Base-by-base conservation (phyloP, 2,329 filamentous ascomycete genomes). In the Ilyonectria mors-panacis region DNA sequence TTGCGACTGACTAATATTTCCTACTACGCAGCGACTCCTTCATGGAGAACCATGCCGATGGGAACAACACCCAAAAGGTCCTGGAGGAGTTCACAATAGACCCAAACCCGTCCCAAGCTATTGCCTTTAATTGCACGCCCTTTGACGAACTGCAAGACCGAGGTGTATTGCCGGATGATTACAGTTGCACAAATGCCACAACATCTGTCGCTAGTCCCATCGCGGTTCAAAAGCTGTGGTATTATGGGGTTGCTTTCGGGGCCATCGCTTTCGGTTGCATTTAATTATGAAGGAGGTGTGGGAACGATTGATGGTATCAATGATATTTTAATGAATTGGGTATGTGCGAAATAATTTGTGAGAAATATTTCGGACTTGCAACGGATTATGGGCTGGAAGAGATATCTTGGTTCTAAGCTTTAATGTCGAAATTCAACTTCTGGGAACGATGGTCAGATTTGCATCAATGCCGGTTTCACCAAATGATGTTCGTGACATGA, bases 121-220 rank as follows among this genome's bases (percentile, higher is more conserved):
- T 35, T 9, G 57, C 56, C 5, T 68, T 71, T 13, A 62, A 70
- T 21, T 71, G 69, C 53, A 70, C 67, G 10, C 69, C 69, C 0
- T 71, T 71, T 39, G 57, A 63, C 17, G 67, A 65, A 42, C 42
- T 71, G 17, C 23, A 44, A 5, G 39, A 51, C n/a, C 53, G 57
- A 21, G 62, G 59, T 3, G 61, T 68, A 5, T 23, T 71, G 21
- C 61, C 65, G 2, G 12, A 60, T 6, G 26, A 63, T 1, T 71
- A 70, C 35, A 51, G 48, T 15, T 68, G 66, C 35, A 6, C n/a
- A 28, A 63, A 63, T 10, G 45, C 54, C 7, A 66, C 63, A 4
- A 39, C 28, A 2, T 66, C 63, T 9, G 33, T 42, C 17, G 63
- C 45, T 19, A 47, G 23, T 6, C 30, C 21, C 8, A n/a, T 21